Evolutionary conservation across 163 green algal species (phyloP), one percentile per base, ranked within the genome.

Genomic region (Coccomyxa subellipsoidea): DNA sequence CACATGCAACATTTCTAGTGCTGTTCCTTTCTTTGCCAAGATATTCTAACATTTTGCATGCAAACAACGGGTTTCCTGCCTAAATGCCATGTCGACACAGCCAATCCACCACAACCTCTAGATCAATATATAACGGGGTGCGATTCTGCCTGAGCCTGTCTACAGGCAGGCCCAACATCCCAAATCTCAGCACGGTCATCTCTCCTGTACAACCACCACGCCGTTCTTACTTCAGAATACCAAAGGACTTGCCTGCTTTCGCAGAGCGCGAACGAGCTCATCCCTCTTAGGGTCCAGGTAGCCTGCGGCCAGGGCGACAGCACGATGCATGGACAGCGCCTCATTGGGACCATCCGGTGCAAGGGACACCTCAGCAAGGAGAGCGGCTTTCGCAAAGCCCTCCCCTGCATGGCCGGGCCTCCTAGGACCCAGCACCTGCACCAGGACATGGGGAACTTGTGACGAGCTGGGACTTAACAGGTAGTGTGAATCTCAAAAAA

Each of bases 251-350:
- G 80, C 80, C 81, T 94, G 84, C 87, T 96, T 96, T 29, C 93
- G 86, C 10, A 85, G 83, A 3, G 90, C 86, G 5, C 82, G 83
- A 80, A 97, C 93, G 0, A 93, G 84, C 83, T 96, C 93, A 4
- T 39, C 70, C 0, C 88, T 83, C 29, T 83, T 81, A 0, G 91
- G 88, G 71, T 98, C 93, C 10, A 98, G 78, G 84, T 94, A 95
- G 21, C 96, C 96, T 4, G 92, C 87, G 9, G 88, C 88, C 79
- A 99, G 84, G 0, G 94, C 94, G 25, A 98, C 89, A 5, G 83
- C 36, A 2, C 79, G 31, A 32, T 77, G 70, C 32, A 18, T 8
- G 39, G 70, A n/a, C 25, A 31, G 70, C 8, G 3, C 70, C 27
- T 47, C 18, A 40, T 77, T 77, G 21, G 87, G 72, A 21, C 81